phyloP scores from a whole-genome alignment of 495 filamentous ascomycete species.

The Podospora fimiseda region DNA sequence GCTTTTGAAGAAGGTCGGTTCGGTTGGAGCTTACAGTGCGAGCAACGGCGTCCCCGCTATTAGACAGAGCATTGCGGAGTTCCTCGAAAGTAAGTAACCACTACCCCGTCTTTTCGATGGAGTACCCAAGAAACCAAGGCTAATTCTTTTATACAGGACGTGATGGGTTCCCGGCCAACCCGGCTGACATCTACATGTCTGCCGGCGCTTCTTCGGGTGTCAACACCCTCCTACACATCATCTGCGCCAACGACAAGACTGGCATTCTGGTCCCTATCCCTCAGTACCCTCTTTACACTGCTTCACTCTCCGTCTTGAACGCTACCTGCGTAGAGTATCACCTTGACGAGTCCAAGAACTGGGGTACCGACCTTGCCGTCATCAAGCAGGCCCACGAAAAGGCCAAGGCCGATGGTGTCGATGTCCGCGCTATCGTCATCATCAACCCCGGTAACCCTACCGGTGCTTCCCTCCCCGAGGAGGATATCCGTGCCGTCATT shows the following conservation, averaged over 20 bases:
- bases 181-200: slow-evolving; percentile 75
- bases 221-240: slow-evolving; percentile 82
- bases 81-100: slow-evolving; percentile 65
- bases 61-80: slow-evolving; percentile 81
- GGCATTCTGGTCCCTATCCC: slow-evolving; percentile 93
- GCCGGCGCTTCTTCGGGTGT: slow-evolving; percentile 91
- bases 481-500: slow-evolving; percentile 75
- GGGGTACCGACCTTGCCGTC: slow-evolving; percentile 77
- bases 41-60: slow-evolving; percentile 82
- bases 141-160: slow-evolving; percentile 43
- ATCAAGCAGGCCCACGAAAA: slow-evolving; percentile 64
- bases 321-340: slow-evolving; percentile 87
- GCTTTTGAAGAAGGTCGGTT: slow-evolving; percentile 75
- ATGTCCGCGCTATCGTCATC: slow-evolving; percentile 86
- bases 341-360: slow-evolving; percentile 75
- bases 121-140: not conserved
- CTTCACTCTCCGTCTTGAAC: slow-evolving; percentile 79
- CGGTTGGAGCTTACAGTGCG: slow-evolving; percentile 92
- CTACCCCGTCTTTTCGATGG: not conserved
- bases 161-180: slow-evolving; percentile 78
- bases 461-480: slow-evolving; percentile 69
- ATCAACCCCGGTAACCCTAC: slow-evolving; percentile 99
- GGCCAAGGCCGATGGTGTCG: slow-evolving; percentile 67
- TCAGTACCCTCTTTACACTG: slow-evolving; percentile 96
- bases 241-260: slow-evolving; percentile 70